These are phyloP conservation scores for Exophiala calicioides DNA, from an alignment of 2,329 filamentous ascomycete species.

Conservation along the genomic window DNA sequence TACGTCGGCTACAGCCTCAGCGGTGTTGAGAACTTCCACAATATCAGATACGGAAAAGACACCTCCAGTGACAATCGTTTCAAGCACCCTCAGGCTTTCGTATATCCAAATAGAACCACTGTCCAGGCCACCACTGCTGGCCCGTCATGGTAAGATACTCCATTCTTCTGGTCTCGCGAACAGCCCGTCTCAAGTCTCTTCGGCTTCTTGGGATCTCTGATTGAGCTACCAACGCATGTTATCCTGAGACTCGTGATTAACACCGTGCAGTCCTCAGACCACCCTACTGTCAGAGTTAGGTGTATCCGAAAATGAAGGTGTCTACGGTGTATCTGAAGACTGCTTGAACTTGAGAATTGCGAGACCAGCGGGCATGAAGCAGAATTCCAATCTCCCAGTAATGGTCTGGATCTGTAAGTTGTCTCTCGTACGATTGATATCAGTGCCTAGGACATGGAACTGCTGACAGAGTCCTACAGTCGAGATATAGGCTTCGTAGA, in stretches of 20 bases:
- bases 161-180: too few species aligned
- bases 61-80: conserved; percentile 34
- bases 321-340: conserved; percentile 36
- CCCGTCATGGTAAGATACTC: too few species aligned
- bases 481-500: too few species aligned
- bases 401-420: conserved; percentile 34
- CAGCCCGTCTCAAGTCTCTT: too few species aligned
- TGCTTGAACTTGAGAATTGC: conserved; percentile 37
- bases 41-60: conserved; percentile 34
- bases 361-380: conserved; percentile 13
- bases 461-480: too few species aligned
- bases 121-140: conserved; percentile 30
- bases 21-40: conserved; percentile 32
- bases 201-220: too few species aligned
- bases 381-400: conserved; percentile 34
- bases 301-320: conserved; percentile 10
- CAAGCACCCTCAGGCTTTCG: conserved; percentile 32
- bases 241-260: too few species aligned
- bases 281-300: conserved; percentile 12
- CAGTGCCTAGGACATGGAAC: too few species aligned
- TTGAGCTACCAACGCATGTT: too few species aligned
- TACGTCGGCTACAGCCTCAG: conserved; percentile 27
- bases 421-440: too few species aligned
- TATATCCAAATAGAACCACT: conserved; percentile 30
- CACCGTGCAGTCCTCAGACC: conserved; percentile 29